Evolutionary conservation across 2,329 filamentous ascomycete species (phyloP), one percentile per base, ranked within the genome.

Genomic region (Fusarium compactum): DNA sequence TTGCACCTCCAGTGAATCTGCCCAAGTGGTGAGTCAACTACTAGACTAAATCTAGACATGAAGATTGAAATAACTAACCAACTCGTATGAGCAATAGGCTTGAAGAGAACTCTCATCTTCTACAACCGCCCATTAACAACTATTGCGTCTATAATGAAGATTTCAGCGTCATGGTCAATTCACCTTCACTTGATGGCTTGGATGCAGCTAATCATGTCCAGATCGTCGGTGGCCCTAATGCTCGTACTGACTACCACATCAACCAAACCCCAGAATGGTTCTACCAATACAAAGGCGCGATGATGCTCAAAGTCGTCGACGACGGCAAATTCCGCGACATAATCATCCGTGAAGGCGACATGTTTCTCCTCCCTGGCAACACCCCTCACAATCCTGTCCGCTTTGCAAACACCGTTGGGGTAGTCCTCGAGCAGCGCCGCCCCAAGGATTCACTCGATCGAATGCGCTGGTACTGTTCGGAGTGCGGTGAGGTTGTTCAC

Each of bases 191-290:
- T 15, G 20, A 34, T 38, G 11, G 10, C 20, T 15, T 29, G 48
- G 20, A 24, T 45, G 32, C 24, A 47, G 44, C 43, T 51, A 51
- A 64, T 38, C 55, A 44, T 51, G 15, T 20, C 15, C 11, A 90
- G 92, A 94, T 97, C 75, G 95, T 99, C 68, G 96, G 96, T 78
- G 96, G 96, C 15, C 96, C 96, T 76, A 98, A 98, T 81, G 93
- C 93, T 66, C 90, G 96, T 70, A 98, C 95, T 59, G 96, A 98
- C 85, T 99, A 98, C 85, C 96, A 98, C 86, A 95, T 98, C 87
- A 98, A 98, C 86, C 85, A 90, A 76, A 98, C 95, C 1, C 90
- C 96, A 15, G 96, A 98, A 81, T 98, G 95, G 91, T 99, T 98
- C 89, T 98, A 96, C 86, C 95, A 98, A 82, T 90, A 97, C 87